A percentile compares a stretch with the other conserved stretches of the same genome.
phyloP scores from a whole-genome alignment of 345 rosid genomes.

The Euphorbia pulcherrima region DNA sequence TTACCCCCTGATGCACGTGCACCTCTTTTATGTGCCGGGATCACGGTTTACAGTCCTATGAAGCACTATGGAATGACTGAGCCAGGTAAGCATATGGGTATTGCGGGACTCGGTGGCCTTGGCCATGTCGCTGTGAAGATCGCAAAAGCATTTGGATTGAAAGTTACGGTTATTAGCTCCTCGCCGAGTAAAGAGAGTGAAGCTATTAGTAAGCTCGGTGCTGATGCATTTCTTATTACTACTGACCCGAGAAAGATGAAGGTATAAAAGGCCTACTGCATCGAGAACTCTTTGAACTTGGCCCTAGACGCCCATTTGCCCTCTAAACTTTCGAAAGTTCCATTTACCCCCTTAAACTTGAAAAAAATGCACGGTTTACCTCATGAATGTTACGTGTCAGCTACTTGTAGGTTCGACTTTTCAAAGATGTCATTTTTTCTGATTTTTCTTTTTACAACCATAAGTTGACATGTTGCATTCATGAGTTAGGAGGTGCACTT shows the following conservation, averaged over 20 bases:
- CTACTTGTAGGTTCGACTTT: too few species aligned
- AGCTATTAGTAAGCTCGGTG: slow-evolving; percentile 49
- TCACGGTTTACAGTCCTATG: slow-evolving; percentile 88
- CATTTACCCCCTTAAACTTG: too few species aligned
- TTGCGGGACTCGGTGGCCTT: slow-evolving; percentile 86
- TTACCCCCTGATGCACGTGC: slow-evolving; percentile 67
- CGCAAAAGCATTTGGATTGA: slow-evolving; percentile 80
- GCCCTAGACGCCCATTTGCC: too few species aligned
- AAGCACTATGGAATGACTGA: slow-evolving; percentile 79
- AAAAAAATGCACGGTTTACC: too few species aligned
- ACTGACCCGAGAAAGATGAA: slow-evolving; percentile 55
- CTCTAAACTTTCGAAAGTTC: too few species aligned
- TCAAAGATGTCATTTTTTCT: neutral
- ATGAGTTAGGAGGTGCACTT: too few species aligned
- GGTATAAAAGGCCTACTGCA: too few species aligned
- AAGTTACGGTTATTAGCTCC: slow-evolving; percentile 76
- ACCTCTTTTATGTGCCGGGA: slow-evolving; percentile 80
- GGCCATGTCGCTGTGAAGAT: slow-evolving; percentile 89
- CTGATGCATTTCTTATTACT: slow-evolving; percentile 59
- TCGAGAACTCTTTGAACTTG: too few species aligned
- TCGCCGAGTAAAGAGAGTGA: slow-evolving; percentile 54
- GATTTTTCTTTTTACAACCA: neutral
- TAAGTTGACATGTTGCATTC: too few species aligned
- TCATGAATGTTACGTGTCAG: too few species aligned
- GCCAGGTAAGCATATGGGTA: slow-evolving; percentile 80